Evolutionary conservation across 306 rosid species (phyloP).

Genomic region (Senna tora): DNA sequence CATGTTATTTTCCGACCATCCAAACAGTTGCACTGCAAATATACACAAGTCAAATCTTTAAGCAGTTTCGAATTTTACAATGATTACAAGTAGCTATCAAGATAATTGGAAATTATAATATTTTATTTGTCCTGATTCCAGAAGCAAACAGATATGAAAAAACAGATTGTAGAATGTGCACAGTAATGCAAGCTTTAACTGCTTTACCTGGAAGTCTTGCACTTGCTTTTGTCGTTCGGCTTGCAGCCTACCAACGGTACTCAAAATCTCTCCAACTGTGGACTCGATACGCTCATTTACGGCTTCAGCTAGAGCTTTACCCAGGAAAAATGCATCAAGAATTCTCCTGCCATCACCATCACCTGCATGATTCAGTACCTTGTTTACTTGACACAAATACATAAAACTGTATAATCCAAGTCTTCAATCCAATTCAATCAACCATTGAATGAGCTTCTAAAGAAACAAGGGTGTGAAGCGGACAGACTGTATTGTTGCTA

Average conservation of each 20-base stretch:
- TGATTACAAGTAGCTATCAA: slow-evolving; percentile 8
- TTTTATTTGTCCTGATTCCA: slow-evolving; percentile 7
- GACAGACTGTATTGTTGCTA: not conserved
- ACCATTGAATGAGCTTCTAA: slow-evolving; percentile 14
- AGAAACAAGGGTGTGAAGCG: not conserved
- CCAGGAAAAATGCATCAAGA: slow-evolving; percentile 94
- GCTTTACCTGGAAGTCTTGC: slow-evolving; percentile 73
- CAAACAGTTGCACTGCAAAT: slow-evolving; percentile 5
- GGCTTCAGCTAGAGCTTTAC: slow-evolving; percentile 94
- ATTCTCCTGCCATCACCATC: slow-evolving; percentile 74
- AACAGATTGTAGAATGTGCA: not conserved
- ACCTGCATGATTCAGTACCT: slow-evolving; percentile 52
- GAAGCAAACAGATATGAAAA: slow-evolving; percentile 10
- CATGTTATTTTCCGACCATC: slow-evolving; percentile 3
- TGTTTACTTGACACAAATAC: slow-evolving; percentile 3
- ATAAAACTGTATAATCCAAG: not conserved
- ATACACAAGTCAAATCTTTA: slow-evolving; percentile 6
- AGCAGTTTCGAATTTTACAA: slow-evolving; percentile 3
- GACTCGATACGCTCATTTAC: slow-evolving; percentile 91
- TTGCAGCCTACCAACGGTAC: slow-evolving; percentile 85
- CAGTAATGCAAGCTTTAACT: slow-evolving; percentile 19
- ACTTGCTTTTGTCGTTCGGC: slow-evolving; percentile 90
- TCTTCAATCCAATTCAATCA: slow-evolving; percentile 10
- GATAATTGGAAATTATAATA: not conserved
- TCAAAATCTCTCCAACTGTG: slow-evolving; percentile 75